Evolutionary conservation across 2,329 filamentous ascomycete genomes (phyloP).

Genomic region (Neopestalotiopsis sp.): DNA sequence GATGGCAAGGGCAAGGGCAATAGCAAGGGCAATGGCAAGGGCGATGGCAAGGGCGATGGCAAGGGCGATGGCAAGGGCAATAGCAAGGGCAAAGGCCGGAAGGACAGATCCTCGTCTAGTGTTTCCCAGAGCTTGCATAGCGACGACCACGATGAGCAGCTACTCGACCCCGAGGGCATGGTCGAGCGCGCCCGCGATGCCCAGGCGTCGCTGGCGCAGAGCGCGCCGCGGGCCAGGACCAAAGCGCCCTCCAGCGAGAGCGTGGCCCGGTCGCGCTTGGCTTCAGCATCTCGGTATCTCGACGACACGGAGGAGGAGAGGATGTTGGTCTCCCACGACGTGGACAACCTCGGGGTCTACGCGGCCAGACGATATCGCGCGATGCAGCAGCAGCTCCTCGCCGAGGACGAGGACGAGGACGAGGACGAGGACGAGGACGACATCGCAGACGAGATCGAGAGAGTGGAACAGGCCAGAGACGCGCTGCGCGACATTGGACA

Average conservation of each 20-base stretch:
- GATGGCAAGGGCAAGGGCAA: no score
- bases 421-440: not conserved
- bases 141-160: not conserved
- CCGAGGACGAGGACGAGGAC: not conserved
- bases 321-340: not conserved
- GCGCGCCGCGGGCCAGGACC: not conserved
- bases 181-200: not conserved
- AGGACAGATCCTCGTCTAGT: not conserved
- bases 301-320: not conserved
- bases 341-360: not conserved
- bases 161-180: not conserved
- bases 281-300: not conserved
- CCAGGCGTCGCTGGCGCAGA: not conserved
- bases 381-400: not conserved
- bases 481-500: not conserved
- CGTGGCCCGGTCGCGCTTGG: not conserved
- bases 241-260: not conserved
- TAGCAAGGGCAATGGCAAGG: no score
- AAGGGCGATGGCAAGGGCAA: not conserved
- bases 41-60: no score
- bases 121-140: not conserved
- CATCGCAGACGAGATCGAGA: not conserved
- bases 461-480: not conserved
- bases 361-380: not conserved
- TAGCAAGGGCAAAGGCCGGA: not conserved